Conservation (phyloP, 148 eudicot species). For the Mesembryanthemum crystallinum region DNA sequence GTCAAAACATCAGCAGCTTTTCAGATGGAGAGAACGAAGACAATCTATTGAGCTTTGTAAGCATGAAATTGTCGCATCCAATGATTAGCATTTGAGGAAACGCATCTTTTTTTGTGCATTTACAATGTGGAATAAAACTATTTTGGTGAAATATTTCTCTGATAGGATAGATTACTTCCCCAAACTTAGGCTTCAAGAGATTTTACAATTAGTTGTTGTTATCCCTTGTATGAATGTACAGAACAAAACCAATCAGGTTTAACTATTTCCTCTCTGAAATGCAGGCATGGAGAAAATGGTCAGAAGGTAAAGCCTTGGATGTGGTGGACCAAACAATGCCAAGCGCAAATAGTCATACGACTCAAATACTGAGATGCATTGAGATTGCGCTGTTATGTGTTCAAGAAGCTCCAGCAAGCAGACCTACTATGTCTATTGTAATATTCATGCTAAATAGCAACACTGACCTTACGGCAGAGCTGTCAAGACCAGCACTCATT, state of each 20-base stretch:
- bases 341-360: not conserved
- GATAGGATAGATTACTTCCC: too few relatives aligned
- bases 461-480: slow-evolving; percentile 9
- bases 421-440: slow-evolving; percentile 27
- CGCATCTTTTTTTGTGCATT: too few relatives aligned
- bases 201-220: too few relatives aligned
- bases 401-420: slow-evolving; percentile 19
- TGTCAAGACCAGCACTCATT: not conserved
- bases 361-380: slow-evolving; percentile 21
- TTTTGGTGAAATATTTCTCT: too few relatives aligned
- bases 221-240: not conserved
- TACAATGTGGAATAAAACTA: too few relatives aligned
- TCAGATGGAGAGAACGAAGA: slow-evolving; percentile 10
- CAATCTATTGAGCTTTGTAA: slow-evolving; percentile 30
- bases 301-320: slow-evolving; percentile 19
- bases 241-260: not conserved
- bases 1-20: slow-evolving; percentile 22
- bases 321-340: slow-evolving; percentile 19
- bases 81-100: too few relatives aligned
- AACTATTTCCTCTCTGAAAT: not conserved
- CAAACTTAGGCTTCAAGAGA: too few relatives aligned
- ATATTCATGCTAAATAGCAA: slow-evolving; percentile 19
- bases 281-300: slow-evolving; percentile 42
- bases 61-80: slow-evolving; percentile 3
- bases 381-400: slow-evolving; percentile 29